These are phyloP conservation scores for Vaccinium macrocarpon DNA, from an alignment of 148 eudicot species.

Conservation along the genomic window DNA sequence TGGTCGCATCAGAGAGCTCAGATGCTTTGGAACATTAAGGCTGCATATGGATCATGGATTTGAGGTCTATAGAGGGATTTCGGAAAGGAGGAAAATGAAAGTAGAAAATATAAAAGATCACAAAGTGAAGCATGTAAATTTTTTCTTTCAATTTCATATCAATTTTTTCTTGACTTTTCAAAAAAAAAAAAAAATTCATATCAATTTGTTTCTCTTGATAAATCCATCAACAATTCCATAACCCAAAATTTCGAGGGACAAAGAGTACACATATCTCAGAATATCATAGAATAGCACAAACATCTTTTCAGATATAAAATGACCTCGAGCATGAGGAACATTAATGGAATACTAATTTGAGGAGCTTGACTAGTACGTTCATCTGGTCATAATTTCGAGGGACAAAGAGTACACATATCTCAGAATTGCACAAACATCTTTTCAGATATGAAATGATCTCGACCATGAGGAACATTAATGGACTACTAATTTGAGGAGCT, in stretches of 20 bases:
- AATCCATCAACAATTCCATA: not conserved
- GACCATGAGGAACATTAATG: not conserved
- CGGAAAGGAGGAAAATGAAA: not conserved
- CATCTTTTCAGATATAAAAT: not conserved
- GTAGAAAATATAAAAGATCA: not conserved
- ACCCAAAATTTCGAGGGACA: not conserved
- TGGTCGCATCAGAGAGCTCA: not conserved
- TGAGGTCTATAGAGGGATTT: not conserved
- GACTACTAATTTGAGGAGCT: not conserved
- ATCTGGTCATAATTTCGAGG: too few species aligned
- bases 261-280: not conserved
- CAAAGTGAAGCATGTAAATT: not conserved
- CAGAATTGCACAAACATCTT: not conserved
- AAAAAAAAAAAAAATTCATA: too few species aligned
- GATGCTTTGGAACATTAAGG: not conserved
- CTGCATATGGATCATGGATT: not conserved
- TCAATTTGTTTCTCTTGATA: not conserved
- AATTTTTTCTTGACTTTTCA: too few species aligned
- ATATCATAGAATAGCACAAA: not conserved
- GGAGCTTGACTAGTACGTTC: not conserved
- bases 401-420: not conserved
- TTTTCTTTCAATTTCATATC: not conserved
- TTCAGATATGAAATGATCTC: not conserved
- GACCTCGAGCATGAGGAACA: not conserved
- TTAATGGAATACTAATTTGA: not conserved